A percentile compares a stretch with the other conserved stretches of the same genome.
Evolutionary conservation across 1,284 basidiomycete species (phyloP).

Genomic region (Trichosporon asahii): DNA sequence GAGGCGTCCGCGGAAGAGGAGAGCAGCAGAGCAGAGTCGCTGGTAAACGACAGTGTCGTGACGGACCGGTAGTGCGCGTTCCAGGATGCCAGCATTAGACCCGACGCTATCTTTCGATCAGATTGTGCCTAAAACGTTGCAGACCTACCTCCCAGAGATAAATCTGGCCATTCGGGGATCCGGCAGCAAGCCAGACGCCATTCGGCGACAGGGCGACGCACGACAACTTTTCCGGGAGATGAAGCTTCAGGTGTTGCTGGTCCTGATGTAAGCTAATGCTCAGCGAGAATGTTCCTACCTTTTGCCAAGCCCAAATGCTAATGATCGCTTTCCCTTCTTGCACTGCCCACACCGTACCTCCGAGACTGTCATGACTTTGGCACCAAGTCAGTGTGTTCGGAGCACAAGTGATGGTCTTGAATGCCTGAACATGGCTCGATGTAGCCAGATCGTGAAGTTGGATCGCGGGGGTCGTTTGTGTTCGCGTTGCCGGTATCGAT

Average conservation of each 20-base stretch:
- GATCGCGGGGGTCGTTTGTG: constrained; percentile 41
- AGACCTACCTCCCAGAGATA: constrained; percentile 87
- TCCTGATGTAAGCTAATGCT: constrained; percentile 58
- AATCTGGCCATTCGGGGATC: constrained; percentile 80
- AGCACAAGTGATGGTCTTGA: constrained; percentile 48
- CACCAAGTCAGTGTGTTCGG: constrained; percentile 41
- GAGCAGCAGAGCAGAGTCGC: constrained; percentile 73
- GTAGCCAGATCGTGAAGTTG: constrained; percentile 51
- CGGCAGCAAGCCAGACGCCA: constrained; percentile 78
- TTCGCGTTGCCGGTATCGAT: constrained; percentile 25
- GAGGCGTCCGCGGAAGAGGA: constrained; percentile 87
- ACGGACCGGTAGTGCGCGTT: constrained; percentile 93
- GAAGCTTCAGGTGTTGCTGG: constrained; percentile 77
- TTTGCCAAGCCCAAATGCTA: constrained; percentile 54
- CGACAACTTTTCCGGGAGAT: constrained; percentile 81
- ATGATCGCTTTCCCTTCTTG: constrained; percentile 53
- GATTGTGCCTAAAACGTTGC: background rate
- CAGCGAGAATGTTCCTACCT: constrained; percentile 44
- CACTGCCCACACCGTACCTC: constrained; percentile 49
- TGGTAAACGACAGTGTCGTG: constrained; percentile 74
- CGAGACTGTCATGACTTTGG: constrained; percentile 39
- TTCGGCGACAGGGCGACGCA: constrained; percentile 71
- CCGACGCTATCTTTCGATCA: constrained; percentile 69
- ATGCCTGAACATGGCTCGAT: constrained; percentile 46
- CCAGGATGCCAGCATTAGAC: constrained; percentile 81